phyloP scores from a whole-genome alignment of 164 flowering plant species.

The Nymphaea thermarum region DNA sequence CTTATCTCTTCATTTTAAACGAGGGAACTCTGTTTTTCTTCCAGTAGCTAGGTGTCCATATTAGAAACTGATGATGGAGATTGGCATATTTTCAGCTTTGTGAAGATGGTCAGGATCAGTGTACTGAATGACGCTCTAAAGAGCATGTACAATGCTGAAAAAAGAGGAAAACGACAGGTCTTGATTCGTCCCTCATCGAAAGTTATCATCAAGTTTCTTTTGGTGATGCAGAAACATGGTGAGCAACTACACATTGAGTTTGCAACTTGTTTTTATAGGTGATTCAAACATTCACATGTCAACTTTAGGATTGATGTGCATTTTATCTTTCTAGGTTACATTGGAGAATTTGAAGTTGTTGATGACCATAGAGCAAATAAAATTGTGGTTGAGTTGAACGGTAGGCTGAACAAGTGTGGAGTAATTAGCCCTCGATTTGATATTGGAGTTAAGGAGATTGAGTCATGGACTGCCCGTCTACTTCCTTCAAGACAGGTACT shows the following conservation, averaged over 20 bases:
- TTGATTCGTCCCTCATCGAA: conserved; percentile 70
- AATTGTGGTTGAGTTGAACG: conserved; percentile 58
- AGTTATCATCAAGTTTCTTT: conserved; percentile 53
- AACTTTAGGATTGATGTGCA: background rate
- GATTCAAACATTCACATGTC: too few species aligned
- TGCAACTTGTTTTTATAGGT: background rate
- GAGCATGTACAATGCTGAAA: conserved; percentile 72
- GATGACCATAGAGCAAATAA: conserved; percentile 63
- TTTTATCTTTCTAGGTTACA: conserved; percentile 28
- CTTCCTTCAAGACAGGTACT: conserved; percentile 62
- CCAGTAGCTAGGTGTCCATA: too few species aligned
- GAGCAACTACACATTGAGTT: background rate
- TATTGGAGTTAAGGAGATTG: conserved; percentile 58
- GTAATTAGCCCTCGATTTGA: conserved; percentile 67
- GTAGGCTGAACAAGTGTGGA: conserved; percentile 65
- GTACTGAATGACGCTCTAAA: conserved; percentile 63
- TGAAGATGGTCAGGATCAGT: conserved; percentile 7
- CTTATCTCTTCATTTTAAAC: too few species aligned
- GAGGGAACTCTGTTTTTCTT: too few species aligned
- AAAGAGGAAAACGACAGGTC: conserved; percentile 59
- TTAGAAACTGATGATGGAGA: background rate
- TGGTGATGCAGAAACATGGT: conserved; percentile 73
- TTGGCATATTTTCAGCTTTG: background rate
- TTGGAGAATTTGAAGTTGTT: conserved; percentile 61
- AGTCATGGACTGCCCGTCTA: conserved; percentile 60